Percentiles rank a stretch among this genome's conserved stretches.
phyloP scores from a whole-genome alignment of 1,284 basidiomycete species.

The Mrakiaceae sp. region DNA sequence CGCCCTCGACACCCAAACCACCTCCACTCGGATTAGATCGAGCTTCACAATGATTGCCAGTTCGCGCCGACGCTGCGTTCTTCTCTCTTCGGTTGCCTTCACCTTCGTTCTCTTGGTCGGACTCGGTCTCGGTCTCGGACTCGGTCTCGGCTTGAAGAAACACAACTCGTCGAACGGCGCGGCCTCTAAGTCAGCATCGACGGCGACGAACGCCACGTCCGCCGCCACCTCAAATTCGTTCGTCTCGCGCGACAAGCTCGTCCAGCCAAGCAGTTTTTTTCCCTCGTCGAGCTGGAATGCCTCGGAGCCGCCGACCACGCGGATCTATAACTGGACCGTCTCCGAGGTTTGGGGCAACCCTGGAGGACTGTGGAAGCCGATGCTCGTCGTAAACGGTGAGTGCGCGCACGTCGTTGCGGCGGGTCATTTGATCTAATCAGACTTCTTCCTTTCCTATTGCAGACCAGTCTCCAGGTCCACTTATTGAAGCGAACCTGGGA shows the following conservation, averaged over 20 bases:
- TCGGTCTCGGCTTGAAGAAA: constrained; percentile 35
- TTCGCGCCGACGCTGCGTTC: neutral
- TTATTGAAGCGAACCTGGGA: constrained; percentile 42
- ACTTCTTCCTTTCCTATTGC: neutral
- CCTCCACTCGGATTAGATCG: no score
- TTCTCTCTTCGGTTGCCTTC: constrained; percentile 16
- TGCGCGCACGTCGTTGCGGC: no score
- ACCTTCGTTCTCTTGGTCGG: constrained; percentile 30
- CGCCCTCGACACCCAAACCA: no score
- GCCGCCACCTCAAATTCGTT: constrained; percentile 18
- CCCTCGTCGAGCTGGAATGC: constrained; percentile 21
- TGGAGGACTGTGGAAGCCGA: constrained; percentile 34
- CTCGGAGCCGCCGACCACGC: constrained; percentile 22
- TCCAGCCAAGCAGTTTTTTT: constrained; percentile 20
- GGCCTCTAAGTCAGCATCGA: neutral
- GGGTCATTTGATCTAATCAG: no score
- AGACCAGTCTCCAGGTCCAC: constrained; percentile 40
- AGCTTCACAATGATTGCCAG: neutral
- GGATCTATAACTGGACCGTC: constrained; percentile 20
- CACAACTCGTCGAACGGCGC: constrained; percentile 13
- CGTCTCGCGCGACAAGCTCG: constrained; percentile 21
- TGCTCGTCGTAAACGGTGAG: constrained; percentile 40
- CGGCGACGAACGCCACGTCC: neutral
- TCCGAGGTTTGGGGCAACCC: constrained; percentile 29
- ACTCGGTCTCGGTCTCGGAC: constrained; percentile 32